These are phyloP conservation scores for Rhamnella rubrinervis DNA, from an alignment of 331 rosid species.

Conservation along the genomic window DNA sequence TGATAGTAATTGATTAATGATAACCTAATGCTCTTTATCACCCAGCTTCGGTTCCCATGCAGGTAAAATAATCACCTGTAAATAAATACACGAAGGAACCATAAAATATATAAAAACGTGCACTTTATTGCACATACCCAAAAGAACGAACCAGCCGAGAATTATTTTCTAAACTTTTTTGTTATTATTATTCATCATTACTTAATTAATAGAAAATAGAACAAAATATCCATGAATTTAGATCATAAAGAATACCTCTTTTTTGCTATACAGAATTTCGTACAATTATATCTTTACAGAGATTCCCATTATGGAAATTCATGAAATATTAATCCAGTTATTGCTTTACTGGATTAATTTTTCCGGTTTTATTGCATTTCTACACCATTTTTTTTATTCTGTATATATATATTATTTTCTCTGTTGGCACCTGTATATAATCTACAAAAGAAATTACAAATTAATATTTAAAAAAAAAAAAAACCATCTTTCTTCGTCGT, in stretches of 20 bases:
- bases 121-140: too few relatives aligned
- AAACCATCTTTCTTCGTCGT: too few relatives aligned
- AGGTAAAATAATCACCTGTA: too few relatives aligned
- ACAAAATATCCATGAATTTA: neutral
- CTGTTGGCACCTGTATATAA: neutral
- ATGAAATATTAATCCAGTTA: constrained; percentile 2
- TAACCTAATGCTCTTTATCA: too few relatives aligned
- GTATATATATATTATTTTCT: too few relatives aligned
- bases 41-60: too few relatives aligned
- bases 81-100: too few relatives aligned
- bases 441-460: constrained; percentile 3
- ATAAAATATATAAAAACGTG: too few relatives aligned
- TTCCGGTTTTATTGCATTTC: neutral
- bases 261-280: constrained; percentile 34
- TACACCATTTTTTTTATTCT: neutral
- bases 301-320: constrained; percentile 10
- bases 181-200: neutral
- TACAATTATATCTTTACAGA: constrained; percentile 15
- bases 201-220: neutral
- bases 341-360: neutral
- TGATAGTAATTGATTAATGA: too few relatives aligned
- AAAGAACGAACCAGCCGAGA: too few relatives aligned
- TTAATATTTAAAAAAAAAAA: too few relatives aligned
- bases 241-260: constrained; percentile 12
- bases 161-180: too few relatives aligned